Base-by-base conservation (phyloP, 495 filamentous ascomycete species). In the Monascus purpureus region DNA sequence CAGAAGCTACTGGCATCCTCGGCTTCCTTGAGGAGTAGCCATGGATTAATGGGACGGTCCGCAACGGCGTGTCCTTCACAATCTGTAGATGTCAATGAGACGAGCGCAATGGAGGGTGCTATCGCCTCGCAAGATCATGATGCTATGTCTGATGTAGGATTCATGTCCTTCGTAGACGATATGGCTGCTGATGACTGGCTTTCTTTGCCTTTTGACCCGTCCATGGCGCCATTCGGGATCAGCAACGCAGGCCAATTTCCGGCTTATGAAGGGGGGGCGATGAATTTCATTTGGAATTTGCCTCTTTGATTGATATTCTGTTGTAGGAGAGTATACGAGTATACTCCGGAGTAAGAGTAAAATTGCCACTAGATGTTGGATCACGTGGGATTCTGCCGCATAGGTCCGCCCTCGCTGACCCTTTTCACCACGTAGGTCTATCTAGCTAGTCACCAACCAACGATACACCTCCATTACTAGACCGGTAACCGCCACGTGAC, bases 281-380 rank as follows among this genome's bases (percentile, higher is more conserved):
- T 66, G 29, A 56, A 65, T 42, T 70, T 70, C 28, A 61, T 70
- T 13, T 70, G 63, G 63, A 67, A 67, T 41, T 35, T 65, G 33
- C 61, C 61, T 29, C 50, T 54, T 3, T 61, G 43, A 54, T 7
- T 25, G n/a, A n/a, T 25, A 25, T 28, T 12, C 26, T 28, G n/a
- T 4, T 28, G 26, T 28, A 15, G 6, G 5, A 28, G 5, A 28
- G 26, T n/a, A n/a, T n/a, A 4, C 26, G 4, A n/a, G 6, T 15
- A 28, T 6, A 28, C n/a, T 28, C n/a, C 6, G 26, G 4, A 28
- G n/a, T n/a, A n/a, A n/a, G n/a, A n/a, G n/a, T n/a, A n/a, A n/a
- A n/a, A n/a, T n/a, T n/a, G n/a, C n/a, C n/a, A n/a, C n/a, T n/a
- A n/a, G n/a, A n/a, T n/a, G n/a, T n/a, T n/a, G n/a, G n/a, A n/a